Base-by-base conservation (phyloP, 2,329 filamentous ascomycete genomes). In the Hypocreales sp. region DNA sequence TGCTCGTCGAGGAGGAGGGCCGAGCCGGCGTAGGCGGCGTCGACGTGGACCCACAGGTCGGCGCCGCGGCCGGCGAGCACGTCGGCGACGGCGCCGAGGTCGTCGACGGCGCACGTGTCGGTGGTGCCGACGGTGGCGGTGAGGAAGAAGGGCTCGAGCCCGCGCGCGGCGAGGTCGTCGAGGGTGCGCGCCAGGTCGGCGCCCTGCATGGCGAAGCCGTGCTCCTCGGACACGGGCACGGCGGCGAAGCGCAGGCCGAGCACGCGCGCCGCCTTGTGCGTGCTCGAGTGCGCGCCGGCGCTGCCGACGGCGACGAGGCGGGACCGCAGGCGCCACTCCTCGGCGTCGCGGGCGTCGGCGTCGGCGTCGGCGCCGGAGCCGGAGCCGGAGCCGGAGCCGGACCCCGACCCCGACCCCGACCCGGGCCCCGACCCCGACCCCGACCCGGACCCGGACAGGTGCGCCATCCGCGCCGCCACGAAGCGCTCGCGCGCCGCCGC, bases 11-110 rank as follows among this genome's bases (percentile, higher is more conserved):
- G 75, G 4, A 93, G 59, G 4, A 95, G 69, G 1, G 86, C 80
- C 0, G 82, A 74, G 3, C 87, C 87, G 1, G 87, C 87, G 51
- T 92, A 94, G 1, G 87, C 87, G 8, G 82, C 87, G 53, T 95
- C 87, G 29, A 94, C 71, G 53, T 95, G 87, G 13, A 93, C 78
- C 86, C 87, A 94, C 28, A 94, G 58, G 37, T 71, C 61, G 25
- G 41, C 43, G 6, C 40, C 38, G 5, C 30, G 38, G 16, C 35
- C 33, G n/a, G 44, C 46, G 15, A 72, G 49, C 5, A 54, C 51
- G 27, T 51, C 46, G 15, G 66, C 70, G 41, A 92, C 76, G 35
- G 72, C 72, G 2, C 55, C 62, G 41, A 93, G 79, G 44, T 84
- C 76, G 52, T 95, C 87, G 15, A 87, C 65, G 5, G 83, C 82